Evolutionary conservation across 345 rosid species (phyloP), one percentile per base, ranked within the genome.

Genomic region (Aquilaria yunnanensis): DNA sequence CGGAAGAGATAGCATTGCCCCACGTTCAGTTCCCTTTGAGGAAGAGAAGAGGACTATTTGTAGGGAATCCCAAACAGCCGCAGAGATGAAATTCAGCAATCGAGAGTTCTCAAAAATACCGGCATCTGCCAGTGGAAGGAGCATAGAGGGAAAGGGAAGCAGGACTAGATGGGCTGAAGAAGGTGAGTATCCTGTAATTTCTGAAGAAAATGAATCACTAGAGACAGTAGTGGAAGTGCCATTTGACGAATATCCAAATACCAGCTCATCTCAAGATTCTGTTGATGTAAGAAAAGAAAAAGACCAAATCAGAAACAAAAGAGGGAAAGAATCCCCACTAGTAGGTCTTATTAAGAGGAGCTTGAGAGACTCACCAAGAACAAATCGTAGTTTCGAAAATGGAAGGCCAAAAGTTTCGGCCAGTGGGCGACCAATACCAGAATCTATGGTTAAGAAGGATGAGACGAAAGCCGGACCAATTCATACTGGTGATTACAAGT

Each of bases 391-490:
- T 46, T 80, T 75, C 29, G 87, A 80, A 57, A 75, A 66, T 60
- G 72, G 79, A 54, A 82, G 55, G 63, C 69, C 71, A 56, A 81
- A 77, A 72, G 84, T 93, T 65, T 67, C 72, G 47, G 71, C 86
- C 14, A 88, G 86, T 60, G 94, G 92, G 51, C 81, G 85, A 65
- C 65, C 65, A 49, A 67, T 90, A 70, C 74, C 82, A 11, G 87
- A 80, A 62, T 78, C 75, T 62, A 29, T 70, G 66, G 74, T 86
- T 71, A 79, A 75, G 75, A 80, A 80, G 74, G 97, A 90, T 12
- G 96, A 90, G 75, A 90, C 82, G 81, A 73, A 74, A 46, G 88
- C 96, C 2, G 97, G 97, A 72, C 90, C 89, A 51, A 80, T 93
- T 60, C 80, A 77, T 9, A 88, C 96, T 2, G 96, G 98, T 72